These are phyloP conservation scores for Fusarium sp. DNA, from an alignment of 2,329 filamentous ascomycete species.

Conservation along the genomic window DNA sequence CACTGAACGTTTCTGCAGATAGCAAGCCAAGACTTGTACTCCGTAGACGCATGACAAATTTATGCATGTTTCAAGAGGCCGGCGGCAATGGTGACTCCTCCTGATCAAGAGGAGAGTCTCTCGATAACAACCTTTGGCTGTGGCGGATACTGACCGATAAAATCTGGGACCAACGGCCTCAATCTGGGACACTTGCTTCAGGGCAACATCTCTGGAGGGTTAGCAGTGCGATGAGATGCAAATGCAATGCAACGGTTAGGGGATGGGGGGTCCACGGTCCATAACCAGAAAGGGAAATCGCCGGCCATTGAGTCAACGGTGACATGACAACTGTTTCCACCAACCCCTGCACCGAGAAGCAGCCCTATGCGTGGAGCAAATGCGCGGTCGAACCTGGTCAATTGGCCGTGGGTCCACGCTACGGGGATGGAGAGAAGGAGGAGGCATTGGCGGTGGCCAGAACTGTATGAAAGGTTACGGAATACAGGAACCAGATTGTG, in stretches of 20 bases:
- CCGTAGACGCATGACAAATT: constrained; percentile 9
- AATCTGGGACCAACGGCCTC: constrained; percentile 33
- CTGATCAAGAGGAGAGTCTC: background rate
- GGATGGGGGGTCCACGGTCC: constrained; percentile 19
- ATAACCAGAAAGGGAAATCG: constrained; percentile 38
- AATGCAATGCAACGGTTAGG: constrained; percentile 23
- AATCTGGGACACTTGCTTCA: constrained; percentile 23
- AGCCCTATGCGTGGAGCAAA: constrained; percentile 47
- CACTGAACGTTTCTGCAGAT: constrained; percentile 5
- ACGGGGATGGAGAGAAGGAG: constrained; percentile 9
- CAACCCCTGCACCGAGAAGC: constrained; percentile 37
- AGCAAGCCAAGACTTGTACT: constrained; percentile 21
- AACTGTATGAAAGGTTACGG: constrained; percentile 3
- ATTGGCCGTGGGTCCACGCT: constrained; percentile 37
- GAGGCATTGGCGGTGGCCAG: constrained; percentile 18
- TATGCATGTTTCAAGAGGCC: constrained; percentile 28
- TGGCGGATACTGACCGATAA: constrained; percentile 12
- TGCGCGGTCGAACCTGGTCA: constrained; percentile 16
- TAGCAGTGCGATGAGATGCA: constrained; percentile 31
- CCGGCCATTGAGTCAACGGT: constrained; percentile 45
- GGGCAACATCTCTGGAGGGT: constrained; percentile 21
- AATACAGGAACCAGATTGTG: constrained; percentile 13
- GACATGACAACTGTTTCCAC: constrained; percentile 29
- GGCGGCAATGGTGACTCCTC: constrained; percentile 30
- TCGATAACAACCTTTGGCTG: constrained; percentile 7